Evolutionary conservation across 306 rosid species (phyloP).

Genomic region (Dicorynia guianensis): DNA sequence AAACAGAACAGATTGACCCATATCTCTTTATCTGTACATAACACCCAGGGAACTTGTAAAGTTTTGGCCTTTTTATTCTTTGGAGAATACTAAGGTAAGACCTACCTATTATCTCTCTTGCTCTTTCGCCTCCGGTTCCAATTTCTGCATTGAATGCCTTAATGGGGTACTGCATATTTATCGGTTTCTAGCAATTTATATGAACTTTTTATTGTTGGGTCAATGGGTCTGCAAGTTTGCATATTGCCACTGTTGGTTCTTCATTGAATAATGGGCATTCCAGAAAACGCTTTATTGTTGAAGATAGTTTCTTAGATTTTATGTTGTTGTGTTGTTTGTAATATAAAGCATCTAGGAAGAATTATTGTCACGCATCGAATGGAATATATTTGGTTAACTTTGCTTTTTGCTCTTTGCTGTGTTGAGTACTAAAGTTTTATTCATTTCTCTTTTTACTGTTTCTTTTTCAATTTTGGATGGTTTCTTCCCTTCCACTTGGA

Average conservation of each 20-base stretch:
- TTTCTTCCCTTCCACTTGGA: not conserved
- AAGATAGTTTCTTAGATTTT: not conserved
- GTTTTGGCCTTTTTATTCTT: conserved; percentile 48
- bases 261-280: conserved; percentile 38
- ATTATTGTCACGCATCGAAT: conserved; percentile 46
- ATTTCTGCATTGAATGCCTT: conserved; percentile 6
- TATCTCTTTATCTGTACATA: conserved; percentile 50
- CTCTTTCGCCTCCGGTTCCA: conserved; percentile 1
- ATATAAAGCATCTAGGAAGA: conserved; percentile 41
- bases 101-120: conserved; percentile 33
- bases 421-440: conserved; percentile 47
- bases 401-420: conserved; percentile 37
- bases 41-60: conserved; percentile 35
- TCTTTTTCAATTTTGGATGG: conserved; percentile 28
- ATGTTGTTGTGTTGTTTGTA: conserved; percentile 14
- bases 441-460: conserved; percentile 45
- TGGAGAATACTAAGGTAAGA: conserved; percentile 48
- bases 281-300: conserved; percentile 13
- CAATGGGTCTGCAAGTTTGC: conserved; percentile 1
- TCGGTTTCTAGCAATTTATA: not conserved
- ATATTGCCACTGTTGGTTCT: conserved; percentile 14
- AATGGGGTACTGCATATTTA: conserved; percentile 27
- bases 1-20: conserved; percentile 42
- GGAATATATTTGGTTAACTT: conserved; percentile 44
- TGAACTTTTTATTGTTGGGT: not conserved